Evolutionary conservation across 306 rosid genomes (phyloP), one percentile per base, ranked within the genome.

Genomic region (Castanea mollissima): DNA sequence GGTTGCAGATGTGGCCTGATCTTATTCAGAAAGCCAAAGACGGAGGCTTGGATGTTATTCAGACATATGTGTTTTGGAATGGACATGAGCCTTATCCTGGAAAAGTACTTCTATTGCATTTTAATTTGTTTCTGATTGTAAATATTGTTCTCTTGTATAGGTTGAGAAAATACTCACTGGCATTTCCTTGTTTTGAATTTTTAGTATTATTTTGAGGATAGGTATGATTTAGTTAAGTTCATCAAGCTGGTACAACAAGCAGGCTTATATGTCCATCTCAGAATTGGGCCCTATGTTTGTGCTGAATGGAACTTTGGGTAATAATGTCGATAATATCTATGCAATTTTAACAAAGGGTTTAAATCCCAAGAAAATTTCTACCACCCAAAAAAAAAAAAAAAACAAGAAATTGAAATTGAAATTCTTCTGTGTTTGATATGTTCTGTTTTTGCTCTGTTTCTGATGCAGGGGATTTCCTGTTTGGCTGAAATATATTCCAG

Each of bases 281-380:
- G 99, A 74, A 96, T 93, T 84, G 99, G 98, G 51, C 99, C 99
- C 52, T 96, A 84, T 81, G 49, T 87, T 8, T 96, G 99, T 79
- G 98, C 92, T 54, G 99, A 96, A 84, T 96, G 99, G 99, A 96
- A 93, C 88, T 91, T 93, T 68, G 99, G 99, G 99, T 96, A 93
- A 78, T 76, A 27, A 67, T 76, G 68, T 44, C 16, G 38, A 11
- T 34, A 0, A 3, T 1, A 27, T 16, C 14, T 27, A 5, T 44
- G 27, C 23, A 49, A 2, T 19, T 52, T 54, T 49, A 69, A 23
- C 35, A 76, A 68, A 54, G 38, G 10, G n/a, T 10, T 7, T 23
- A 2, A 64, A 64, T 6, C 46, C 11, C 11, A 41, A 8, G 46
- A 41, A 41, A 41, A 41, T 41, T 41, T 41, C 46, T 41, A 8